Evolutionary conservation across 371 early-diverging fungal genomes (phyloP), one percentile per base, ranked within the genome.

Genomic region (Umbelopsis sp.): DNA sequence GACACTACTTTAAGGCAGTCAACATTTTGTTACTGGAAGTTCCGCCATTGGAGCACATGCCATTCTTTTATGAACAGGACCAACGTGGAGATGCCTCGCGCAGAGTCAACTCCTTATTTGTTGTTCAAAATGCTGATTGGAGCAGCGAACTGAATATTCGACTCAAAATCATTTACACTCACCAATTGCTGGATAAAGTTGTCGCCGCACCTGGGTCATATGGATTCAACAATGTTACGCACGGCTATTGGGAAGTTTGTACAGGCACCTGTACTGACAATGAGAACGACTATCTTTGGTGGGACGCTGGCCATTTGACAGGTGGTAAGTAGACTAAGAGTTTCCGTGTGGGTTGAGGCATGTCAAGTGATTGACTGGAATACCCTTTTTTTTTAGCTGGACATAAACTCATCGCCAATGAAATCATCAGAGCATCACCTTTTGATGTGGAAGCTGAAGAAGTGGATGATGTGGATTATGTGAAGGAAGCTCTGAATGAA

Each of bases 281-380:
- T 10, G 50, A 76, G 1, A 73, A 83, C 41, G 66, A 67, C 3
- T 83, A 79, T 66, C 69, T 83, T 10, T 83, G 83, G 83, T 83
- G 83, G 83, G 83, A 83, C 65, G 74, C 72, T 41, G 68, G 69
- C 7, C 81, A 83, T 68, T 63, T 80, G 69, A 79, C 83, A 68
- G 83, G 83, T 63, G 81, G 80, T 78, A 74, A 68, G 65, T 20
- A 25, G 4, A 50, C 3, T 50, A 7, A 22, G 22, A 44, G 8
- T 22, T 4, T 8, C 29, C n/a, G 22, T 46, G 48, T 3, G 29
- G 1, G 29, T 29, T 29, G 29, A 22, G 29, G 29, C 4, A 29
- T 29, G 1, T 29, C 29, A 29, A 29, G 41, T 41, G 41, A 41
- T 12, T 37, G 46, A 50, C 35, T 12, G 20, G 24, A 25, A 14